These are phyloP conservation scores for Dalbergia cochinchinensis DNA, from an alignment of 306 rosid genomes.

Conservation along the genomic window DNA sequence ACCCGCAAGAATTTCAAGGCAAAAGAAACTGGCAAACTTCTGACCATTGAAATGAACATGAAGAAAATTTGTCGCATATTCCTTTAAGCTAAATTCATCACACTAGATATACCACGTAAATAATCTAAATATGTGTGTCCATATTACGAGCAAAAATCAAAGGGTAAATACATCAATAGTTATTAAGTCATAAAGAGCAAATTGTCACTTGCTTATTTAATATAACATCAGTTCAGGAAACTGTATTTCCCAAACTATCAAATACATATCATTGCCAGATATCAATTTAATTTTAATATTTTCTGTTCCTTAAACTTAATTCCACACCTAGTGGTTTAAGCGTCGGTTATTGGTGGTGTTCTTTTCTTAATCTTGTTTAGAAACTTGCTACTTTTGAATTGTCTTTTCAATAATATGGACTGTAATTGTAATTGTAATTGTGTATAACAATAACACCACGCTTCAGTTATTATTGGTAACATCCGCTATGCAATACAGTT, in stretches of 20 bases:
- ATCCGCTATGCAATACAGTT: background rate
- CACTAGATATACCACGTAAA: background rate
- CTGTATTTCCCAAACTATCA: constrained; percentile 15
- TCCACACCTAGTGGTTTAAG: background rate
- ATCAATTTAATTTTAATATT: background rate
- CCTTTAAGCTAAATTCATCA: background rate
- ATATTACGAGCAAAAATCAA: background rate
- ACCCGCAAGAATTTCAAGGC: background rate
- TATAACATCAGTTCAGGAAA: background rate
- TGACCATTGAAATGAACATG: background rate
- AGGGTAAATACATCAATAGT: constrained; percentile 15
- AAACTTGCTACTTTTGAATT: too few species aligned
- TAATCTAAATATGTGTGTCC: background rate
- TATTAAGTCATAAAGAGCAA: constrained; percentile 35
- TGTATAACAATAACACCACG: background rate
- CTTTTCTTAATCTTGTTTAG: too few species aligned
- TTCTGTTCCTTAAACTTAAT: constrained; percentile 13
- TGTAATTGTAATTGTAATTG: background rate
- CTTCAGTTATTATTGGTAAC: background rate
- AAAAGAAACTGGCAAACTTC: constrained; percentile 12
- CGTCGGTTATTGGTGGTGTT: background rate
- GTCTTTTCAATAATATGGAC: too few species aligned
- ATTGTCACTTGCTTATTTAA: constrained; percentile 20
- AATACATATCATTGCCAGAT: background rate
- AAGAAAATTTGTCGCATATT: background rate